Conservation (phyloP, 1,284 basidiomycete species). For the Coriolopsis trogii region DNA sequence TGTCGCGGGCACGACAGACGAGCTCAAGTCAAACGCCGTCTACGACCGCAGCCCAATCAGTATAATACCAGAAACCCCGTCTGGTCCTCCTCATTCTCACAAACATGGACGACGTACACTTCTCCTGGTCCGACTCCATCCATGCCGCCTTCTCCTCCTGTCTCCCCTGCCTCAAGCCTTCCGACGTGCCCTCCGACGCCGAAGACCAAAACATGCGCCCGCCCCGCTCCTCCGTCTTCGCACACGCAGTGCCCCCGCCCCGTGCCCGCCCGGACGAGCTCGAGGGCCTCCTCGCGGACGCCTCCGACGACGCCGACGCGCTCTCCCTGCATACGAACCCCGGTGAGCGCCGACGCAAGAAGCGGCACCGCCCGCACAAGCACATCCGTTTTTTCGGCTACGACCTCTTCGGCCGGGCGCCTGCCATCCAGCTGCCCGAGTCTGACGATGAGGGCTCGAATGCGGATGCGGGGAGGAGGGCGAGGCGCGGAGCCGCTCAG, state of each 20-base stretch:
- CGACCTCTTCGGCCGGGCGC: constrained; percentile 61
- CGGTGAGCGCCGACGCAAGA: constrained; percentile 41
- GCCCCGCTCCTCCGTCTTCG: constrained; percentile 20
- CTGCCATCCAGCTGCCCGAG: constrained; percentile 56
- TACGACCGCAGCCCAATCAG: too few relatives aligned
- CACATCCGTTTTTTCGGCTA: constrained; percentile 62
- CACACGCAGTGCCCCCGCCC: constrained; percentile 39
- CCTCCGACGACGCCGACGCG: constrained; percentile 58
- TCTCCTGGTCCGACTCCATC: constrained; percentile 65
- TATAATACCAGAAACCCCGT: too few relatives aligned
- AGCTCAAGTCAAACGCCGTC: neutral
- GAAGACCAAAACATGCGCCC: constrained; percentile 28
- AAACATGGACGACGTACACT: constrained; percentile 30
- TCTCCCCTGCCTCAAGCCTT: constrained; percentile 52
- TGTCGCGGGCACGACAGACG: neutral
- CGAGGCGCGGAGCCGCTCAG: constrained; percentile 11
- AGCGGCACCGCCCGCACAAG: constrained; percentile 35
- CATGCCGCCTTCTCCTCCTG: constrained; percentile 60
- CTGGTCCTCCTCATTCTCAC: neutral
- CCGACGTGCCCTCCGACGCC: constrained; percentile 24
- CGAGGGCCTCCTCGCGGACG: constrained; percentile 54
- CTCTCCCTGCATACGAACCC: constrained; percentile 70
- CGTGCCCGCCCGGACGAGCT: constrained; percentile 58
- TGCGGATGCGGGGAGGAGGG: constrained; percentile 4
- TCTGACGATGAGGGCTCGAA: constrained; percentile 47